These are phyloP conservation scores for Solanum phureja DNA, from an alignment of 257 asterid genomes.

Conservation along the genomic window DNA sequence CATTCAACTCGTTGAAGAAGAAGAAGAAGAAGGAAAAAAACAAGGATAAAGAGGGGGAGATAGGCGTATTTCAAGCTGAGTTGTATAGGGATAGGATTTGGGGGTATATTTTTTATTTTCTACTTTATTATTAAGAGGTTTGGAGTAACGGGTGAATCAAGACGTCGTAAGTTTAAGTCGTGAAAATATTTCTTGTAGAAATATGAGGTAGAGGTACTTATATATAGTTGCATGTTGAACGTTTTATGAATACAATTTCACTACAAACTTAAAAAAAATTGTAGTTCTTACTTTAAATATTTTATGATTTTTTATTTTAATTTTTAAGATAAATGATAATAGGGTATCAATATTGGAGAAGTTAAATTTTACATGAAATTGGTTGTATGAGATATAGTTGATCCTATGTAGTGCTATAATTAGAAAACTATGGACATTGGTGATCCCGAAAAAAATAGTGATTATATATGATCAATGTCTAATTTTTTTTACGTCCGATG, in stretches of 20 bases:
- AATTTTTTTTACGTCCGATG: neutral
- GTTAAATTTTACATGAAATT: neutral
- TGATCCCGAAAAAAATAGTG: neutral
- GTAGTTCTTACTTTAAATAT: neutral
- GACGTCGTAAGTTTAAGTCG: neutral
- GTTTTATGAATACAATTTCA: neutral
- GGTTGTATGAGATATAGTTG: neutral
- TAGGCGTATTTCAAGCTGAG: neutral
- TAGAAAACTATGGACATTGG: neutral
- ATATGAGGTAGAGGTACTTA: too few relatives aligned
- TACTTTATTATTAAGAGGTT: too few relatives aligned
- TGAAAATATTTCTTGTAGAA: too few relatives aligned
- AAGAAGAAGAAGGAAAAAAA: neutral
- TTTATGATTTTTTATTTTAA: fast-evolving
- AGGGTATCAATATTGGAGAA: too few relatives aligned
- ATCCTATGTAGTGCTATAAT: fast-evolving
- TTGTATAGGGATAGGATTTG: neutral
- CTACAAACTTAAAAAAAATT: too few relatives aligned
- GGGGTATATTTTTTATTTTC: neutral
- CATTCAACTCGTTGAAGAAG: neutral
- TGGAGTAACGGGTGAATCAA: fast-evolving
- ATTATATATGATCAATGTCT: too few relatives aligned
- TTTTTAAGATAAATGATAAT: too few relatives aligned
- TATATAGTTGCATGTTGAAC: neutral
- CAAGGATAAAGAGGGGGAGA: neutral